Conservation (phyloP, 2,329 filamentous ascomycete genomes). For the Colletotrichum sp. region DNA sequence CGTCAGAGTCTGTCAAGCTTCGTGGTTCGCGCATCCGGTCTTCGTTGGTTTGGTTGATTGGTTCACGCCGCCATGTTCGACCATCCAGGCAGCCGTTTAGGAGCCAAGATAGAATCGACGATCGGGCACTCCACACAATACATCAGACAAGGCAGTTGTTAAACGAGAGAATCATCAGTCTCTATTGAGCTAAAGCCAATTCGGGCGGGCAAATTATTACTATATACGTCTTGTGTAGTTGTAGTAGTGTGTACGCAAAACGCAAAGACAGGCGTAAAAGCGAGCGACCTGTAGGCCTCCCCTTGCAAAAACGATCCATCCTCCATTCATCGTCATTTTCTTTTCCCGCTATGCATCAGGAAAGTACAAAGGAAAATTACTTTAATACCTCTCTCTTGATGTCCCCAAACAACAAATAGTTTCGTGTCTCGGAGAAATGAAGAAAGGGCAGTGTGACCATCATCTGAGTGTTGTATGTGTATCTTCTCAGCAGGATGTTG, state of each 20-base stretch:
- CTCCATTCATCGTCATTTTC: slow-evolving; percentile 9
- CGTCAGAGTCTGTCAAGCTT: neutral
- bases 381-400: neutral
- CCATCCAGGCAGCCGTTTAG: neutral
- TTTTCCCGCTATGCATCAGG: neutral
- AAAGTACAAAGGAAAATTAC: slow-evolving; percentile 12
- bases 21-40: neutral
- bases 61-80: neutral
- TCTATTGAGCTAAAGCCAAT: slow-evolving; percentile 1
- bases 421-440: neutral
- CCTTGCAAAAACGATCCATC: neutral
- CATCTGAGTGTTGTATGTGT: neutral
- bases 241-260: neutral
- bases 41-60: neutral
- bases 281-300: neutral
- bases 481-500: neutral
- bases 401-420: neutral
- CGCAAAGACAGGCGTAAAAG: neutral
- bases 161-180: neutral
- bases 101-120: neutral
- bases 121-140: neutral
- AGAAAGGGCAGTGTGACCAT: neutral
- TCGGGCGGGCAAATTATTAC: slow-evolving; percentile 23
- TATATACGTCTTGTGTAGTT: slow-evolving; percentile 21
- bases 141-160: neutral